phyloP scores from a whole-genome alignment of 192 early-diverging fungal species.

The Rhizophagus sp. region DNA sequence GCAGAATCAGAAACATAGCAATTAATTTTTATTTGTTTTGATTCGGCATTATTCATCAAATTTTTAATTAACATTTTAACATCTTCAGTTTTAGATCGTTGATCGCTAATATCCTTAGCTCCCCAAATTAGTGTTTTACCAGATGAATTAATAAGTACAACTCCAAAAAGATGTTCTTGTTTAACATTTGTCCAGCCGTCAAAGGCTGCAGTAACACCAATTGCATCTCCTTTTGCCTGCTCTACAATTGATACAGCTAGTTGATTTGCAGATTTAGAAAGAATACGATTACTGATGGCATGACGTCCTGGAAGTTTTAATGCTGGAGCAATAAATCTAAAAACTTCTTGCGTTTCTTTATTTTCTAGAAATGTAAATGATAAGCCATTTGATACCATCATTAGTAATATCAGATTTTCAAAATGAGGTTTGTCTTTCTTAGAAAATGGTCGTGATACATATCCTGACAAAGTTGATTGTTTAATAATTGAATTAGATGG shows the following conservation, averaged over 20 bases:
- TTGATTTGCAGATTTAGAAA: neutral
- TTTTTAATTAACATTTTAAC: neutral
- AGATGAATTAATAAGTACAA: too few species aligned
- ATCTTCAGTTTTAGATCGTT: constrained; percentile 13
- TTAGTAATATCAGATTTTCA: neutral
- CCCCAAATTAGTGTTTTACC: too few species aligned
- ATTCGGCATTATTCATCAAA: constrained; percentile 15
- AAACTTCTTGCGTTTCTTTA: neutral
- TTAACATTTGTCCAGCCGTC: too few species aligned
- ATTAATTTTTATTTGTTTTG: constrained; percentile 17
- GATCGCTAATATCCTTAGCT: too few species aligned
- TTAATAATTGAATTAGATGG: neutral
- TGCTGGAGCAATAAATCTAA: neutral
- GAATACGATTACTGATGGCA: neutral
- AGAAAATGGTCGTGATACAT: neutral
- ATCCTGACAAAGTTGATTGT: neutral
- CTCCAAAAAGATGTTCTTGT: too few species aligned
- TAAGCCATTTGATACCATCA: neutral
- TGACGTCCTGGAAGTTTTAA: neutral
- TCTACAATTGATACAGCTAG: too few species aligned
- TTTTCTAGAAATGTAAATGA: neutral
- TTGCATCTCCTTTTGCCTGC: too few species aligned
- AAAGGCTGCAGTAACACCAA: too few species aligned
- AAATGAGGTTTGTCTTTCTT: neutral
- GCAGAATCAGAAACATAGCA: constrained; percentile 17